These are phyloP conservation scores for Chenopodium suecicum DNA, from an alignment of 148 eudicot genomes.

Conservation along the genomic window DNA sequence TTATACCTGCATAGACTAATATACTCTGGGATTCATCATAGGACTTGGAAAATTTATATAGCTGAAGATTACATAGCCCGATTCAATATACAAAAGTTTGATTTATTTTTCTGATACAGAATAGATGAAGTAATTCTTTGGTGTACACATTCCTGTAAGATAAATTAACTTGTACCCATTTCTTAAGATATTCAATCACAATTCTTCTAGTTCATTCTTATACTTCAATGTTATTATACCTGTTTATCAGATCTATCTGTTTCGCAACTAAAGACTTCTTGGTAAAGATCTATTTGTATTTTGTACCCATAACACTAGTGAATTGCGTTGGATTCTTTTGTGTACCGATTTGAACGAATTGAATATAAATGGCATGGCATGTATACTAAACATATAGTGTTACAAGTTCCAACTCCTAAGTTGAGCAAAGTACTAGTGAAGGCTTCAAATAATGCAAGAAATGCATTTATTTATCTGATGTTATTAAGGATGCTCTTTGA, in stretches of 20 bases:
- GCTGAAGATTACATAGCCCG: background rate
- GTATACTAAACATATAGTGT: no score
- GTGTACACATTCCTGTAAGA: background rate
- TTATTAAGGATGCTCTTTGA: no score
- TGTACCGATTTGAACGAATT: no score
- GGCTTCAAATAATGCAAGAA: no score
- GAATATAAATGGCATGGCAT: no score
- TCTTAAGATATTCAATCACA: background rate
- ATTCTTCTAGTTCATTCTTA: background rate
- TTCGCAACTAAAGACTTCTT: no score
- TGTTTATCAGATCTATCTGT: background rate
- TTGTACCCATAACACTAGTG: no score
- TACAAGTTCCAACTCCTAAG: no score
- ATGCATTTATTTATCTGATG: no score
- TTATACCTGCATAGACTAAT: constrained; percentile 29
- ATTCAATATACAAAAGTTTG: background rate
- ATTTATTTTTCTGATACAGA: background rate
- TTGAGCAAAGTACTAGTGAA: no score
- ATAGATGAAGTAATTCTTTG: background rate
- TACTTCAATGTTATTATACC: background rate
- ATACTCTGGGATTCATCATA: background rate
- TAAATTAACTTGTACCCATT: background rate
- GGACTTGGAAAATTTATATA: background rate
- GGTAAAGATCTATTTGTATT: no score
- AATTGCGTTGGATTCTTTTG: no score